Base-by-base conservation (phyloP, 192 early-diverging fungal genomes). In the Entomortierella parvispora region DNA sequence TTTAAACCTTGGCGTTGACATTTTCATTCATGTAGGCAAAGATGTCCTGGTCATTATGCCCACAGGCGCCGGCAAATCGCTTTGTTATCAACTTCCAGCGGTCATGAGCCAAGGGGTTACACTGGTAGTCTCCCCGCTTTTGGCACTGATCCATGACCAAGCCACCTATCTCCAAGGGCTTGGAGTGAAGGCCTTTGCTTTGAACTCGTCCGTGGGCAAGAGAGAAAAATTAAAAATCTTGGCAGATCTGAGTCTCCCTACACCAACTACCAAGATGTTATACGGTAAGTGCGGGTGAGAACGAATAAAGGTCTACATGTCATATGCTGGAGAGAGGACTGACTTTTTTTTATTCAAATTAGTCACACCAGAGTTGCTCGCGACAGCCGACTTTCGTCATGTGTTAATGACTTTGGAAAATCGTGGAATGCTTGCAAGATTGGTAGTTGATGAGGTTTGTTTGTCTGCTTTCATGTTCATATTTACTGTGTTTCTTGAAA, bases 41-140 rank as follows among this genome's bases (percentile, higher is more conserved):
- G 97, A 99, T 62, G 89, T 90, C 8, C 94, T 99, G 82, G 93
- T 99, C 33, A 84, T 99, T n/a, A 99, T 99, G 97, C 97, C 97
- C 0, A 99, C 97, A 1, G 97, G 97, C 44, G 96, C 95, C 0
- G 97, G 97, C 2, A 99, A 99, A 76, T 93, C 91, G 61, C 83
- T 99, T 18, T 99, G 97, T 79, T 99, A 97, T 71, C 95, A 96
- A 82, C 83, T 99, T 10, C 95, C 95, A 0, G 93, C 95, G 4
- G 67, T 93, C 23, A 57, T 95, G n/a, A 93, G 91, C 14, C 68
- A 77, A 28, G 95, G 95, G 10, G 80, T 98, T 0, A 96, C 95
- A 0, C 62, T 97, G 29, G 96, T 99, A 2, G 87, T 99, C 8
- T 97, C 96, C 9, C 97, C 97, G 2, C 82, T 99, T 25, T 79